Evolutionary conservation across 179 eudicot genomes (phyloP).

Genomic region (Heliamphora pulchella): DNA sequence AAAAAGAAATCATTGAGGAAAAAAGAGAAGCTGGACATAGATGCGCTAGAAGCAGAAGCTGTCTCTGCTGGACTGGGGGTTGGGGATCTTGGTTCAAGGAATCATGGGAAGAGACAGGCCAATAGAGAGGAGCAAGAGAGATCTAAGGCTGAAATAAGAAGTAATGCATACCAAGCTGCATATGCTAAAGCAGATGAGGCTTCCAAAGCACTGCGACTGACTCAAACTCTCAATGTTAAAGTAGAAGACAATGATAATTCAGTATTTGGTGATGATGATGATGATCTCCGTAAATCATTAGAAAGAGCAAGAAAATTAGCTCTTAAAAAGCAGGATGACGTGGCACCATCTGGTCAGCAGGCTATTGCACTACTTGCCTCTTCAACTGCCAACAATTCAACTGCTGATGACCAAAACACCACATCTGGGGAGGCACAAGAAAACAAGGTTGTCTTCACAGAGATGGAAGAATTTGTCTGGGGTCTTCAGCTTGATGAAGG

Average conservation of each 20-base stretch:
- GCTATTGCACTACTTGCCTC: conserved; percentile 64
- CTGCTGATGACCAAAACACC: conserved; percentile 37
- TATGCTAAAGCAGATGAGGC: conserved; percentile 86
- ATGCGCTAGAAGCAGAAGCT: conserved; percentile 96
- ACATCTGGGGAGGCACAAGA: conserved; percentile 53
- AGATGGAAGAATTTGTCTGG: conserved; percentile 99
- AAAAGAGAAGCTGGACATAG: conserved; percentile 77
- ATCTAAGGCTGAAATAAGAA: conserved; percentile 70
- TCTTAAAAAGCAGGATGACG: conserved; percentile 55
- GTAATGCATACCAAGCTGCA: conserved; percentile 66
- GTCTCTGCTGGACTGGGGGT: conserved; percentile 71
- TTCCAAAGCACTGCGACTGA: conserved; percentile 66
- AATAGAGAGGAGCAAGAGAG: conserved; percentile 66
- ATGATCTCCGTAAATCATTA: conserved; percentile 72
- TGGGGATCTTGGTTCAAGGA: conserved; percentile 87
- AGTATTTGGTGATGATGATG: conserved; percentile 58
- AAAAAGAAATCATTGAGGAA: conserved; percentile 91
- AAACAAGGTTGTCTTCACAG: conserved; percentile 88
- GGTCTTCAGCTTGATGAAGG: conserved; percentile 97
- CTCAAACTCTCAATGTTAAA: conserved; percentile 28
- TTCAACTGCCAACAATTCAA: conserved; percentile 30
- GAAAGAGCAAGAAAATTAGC: conserved; percentile 87
- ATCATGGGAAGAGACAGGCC: conserved; percentile 48
- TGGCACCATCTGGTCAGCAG: conserved; percentile 41
- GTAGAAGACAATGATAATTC: conserved; percentile 47